Evolutionary conservation across 1,284 basidiomycete species (phyloP).

Genomic region (Cutaneotrichosporon dermatis): DNA sequence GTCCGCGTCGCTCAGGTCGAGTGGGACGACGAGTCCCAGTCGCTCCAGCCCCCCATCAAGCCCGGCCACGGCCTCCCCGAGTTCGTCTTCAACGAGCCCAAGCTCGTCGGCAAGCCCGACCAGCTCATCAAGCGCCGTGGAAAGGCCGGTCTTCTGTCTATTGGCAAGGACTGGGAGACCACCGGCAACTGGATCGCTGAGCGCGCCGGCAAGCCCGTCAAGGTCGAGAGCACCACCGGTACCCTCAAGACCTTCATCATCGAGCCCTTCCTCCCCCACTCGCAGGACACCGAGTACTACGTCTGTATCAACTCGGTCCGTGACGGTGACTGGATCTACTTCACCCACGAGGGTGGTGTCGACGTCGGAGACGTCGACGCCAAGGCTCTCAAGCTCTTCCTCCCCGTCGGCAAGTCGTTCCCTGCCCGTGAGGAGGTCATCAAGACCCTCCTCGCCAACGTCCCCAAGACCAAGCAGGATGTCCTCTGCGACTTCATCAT

Average conservation of each 20-base stretch:
- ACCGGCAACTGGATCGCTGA: constrained; percentile 82
- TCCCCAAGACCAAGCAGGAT: constrained; percentile 73
- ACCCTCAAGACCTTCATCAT: constrained; percentile 97
- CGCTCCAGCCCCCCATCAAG: constrained; percentile 60
- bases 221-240: constrained; percentile 90
- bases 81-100: constrained; percentile 73
- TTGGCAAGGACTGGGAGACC: constrained; percentile 89
- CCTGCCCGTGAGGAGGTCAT: constrained; percentile 73
- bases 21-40: constrained; percentile 68
- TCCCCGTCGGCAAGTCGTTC: constrained; percentile 73
- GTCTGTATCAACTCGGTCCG: constrained; percentile 96
- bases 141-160: constrained; percentile 88
- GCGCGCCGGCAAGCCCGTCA: constrained; percentile 83
- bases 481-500: constrained; percentile 88
- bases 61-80: constrained; percentile 68
- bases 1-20: constrained; percentile 50
- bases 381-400: constrained; percentile 85
- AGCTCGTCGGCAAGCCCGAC: constrained; percentile 91
- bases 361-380: constrained; percentile 98
- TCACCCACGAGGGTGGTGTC: constrained; percentile 98
- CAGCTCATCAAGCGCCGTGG: constrained; percentile 99
- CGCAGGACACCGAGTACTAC: constrained; percentile 91
- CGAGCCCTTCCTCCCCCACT: constrained; percentile 96
- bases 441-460: constrained; percentile 69
- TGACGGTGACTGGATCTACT: constrained; percentile 93